Percentiles rank a stretch among this genome's conserved stretches.
Evolutionary conservation across 768 basidiomycete genomes (phyloP).

Genomic region (Boletus fagicola): DNA sequence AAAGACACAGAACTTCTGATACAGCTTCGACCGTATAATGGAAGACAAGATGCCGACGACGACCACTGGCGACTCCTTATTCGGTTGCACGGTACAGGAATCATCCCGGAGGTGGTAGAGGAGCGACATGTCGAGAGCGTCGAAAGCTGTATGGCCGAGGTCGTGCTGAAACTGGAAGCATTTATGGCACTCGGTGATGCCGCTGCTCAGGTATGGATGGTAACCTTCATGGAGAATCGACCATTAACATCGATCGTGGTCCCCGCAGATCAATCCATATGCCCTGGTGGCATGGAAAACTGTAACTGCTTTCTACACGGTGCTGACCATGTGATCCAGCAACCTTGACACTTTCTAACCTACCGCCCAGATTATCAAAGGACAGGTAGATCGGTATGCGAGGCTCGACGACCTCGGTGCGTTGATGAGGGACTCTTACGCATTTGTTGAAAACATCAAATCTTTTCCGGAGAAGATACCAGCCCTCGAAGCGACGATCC

Average conservation of each 20-base stretch:
- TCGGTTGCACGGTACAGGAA: slow-evolving; percentile 15
- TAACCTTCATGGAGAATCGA: not conserved
- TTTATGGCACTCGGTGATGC: slow-evolving; percentile 27
- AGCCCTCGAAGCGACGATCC: slow-evolving; percentile 28
- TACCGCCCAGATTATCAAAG: slow-evolving; percentile 24
- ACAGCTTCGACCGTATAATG: slow-evolving; percentile 13
- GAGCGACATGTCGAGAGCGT: slow-evolving; percentile 4
- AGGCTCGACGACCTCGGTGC: slow-evolving; percentile 26
- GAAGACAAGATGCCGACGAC: not conserved
- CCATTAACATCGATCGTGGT: not conserved
- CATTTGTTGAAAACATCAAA: slow-evolving; percentile 32
- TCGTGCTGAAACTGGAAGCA: slow-evolving; percentile 24
- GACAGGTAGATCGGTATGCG: slow-evolving; percentile 27
- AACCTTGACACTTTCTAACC: slow-evolving; percentile 7
- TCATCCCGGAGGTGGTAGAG: not conserved
- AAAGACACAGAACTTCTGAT: slow-evolving; percentile 14
- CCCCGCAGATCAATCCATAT: slow-evolving; percentile 26
- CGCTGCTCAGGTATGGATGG: slow-evolving; percentile 19
- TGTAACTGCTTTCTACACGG: slow-evolving; percentile 29
- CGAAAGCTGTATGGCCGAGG: slow-evolving; percentile 19
- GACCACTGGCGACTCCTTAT: slow-evolving; percentile 23
- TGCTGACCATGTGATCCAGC: not conserved
- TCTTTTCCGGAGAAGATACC: slow-evolving; percentile 29
- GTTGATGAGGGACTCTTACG: slow-evolving; percentile 33
- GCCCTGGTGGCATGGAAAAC: slow-evolving; percentile 30